Evolutionary conservation across 225 moss, liverwort and hornwort genomes (phyloP).

Genomic region (Physcomitrium patens): DNA sequence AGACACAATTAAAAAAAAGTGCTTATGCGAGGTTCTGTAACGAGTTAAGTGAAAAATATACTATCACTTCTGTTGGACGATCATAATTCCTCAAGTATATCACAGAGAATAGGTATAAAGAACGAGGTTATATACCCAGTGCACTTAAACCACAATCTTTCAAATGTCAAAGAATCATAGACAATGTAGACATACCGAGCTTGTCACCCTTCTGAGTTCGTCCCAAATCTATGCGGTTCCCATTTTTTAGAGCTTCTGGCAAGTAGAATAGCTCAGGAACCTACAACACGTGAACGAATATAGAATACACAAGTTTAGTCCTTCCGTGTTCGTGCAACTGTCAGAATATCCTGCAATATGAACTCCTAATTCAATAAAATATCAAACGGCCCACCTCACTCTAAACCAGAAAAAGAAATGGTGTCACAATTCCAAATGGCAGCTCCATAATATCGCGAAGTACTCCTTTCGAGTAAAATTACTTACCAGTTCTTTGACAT

Average conservation of each 20-base stretch:
- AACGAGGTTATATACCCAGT: not conserved
- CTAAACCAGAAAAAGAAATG: not conserved
- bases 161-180: not conserved
- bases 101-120: constrained; percentile 14
- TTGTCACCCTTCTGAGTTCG: constrained; percentile 83
- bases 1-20: constrained; percentile 1
- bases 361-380: not conserved
- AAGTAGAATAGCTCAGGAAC: constrained; percentile 89
- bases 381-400: not conserved
- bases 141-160: not conserved
- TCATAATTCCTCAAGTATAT: not conserved
- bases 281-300: constrained; percentile 38
- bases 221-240: constrained; percentile 73
- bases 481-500: constrained; percentile 92
- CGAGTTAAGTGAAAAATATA: not conserved
- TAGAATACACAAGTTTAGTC: constrained; percentile 15
- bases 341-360: constrained; percentile 2
- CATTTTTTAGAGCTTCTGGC: constrained; percentile 79
- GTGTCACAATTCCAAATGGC: not conserved
- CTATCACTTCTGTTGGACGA: not conserved
- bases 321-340: not conserved
- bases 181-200: constrained; percentile 58
- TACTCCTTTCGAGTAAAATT: not conserved
- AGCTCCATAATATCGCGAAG: not conserved
- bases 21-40: not conserved